Evolutionary conservation across 371 early-diverging fungal genomes (phyloP).

Genomic region (Massospora cicadina): DNA sequence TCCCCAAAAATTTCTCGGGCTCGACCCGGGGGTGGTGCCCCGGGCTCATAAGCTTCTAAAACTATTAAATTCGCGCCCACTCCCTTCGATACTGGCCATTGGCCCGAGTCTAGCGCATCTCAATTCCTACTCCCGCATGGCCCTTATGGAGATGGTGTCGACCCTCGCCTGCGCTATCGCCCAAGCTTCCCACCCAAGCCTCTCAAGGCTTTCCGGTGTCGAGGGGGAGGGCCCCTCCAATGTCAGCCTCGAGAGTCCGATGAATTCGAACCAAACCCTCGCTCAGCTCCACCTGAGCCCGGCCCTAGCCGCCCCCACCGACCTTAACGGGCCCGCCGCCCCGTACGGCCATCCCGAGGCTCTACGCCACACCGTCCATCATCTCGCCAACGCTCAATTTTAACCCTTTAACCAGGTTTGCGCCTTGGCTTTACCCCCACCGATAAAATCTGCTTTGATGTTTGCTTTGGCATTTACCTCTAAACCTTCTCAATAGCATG

Average conservation of each 20-base stretch:
- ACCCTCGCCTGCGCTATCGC: neutral
- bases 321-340: neutral
- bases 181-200: neutral
- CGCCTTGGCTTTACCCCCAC: no score
- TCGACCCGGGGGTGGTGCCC: neutral
- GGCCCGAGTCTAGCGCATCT: neutral
- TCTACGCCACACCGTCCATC: neutral
- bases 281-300: neutral
- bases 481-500: no score
- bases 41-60: neutral
- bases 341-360: neutral
- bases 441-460: no score
- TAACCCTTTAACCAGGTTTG: no score
- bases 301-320: neutral
- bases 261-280: neutral
- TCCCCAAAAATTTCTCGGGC: neutral
- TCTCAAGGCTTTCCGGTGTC: neutral
- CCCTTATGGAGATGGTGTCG: neutral
- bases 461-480: no score
- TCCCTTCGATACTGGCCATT: neutral
- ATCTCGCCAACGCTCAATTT: neutral
- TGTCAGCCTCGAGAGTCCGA: neutral
- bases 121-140: neutral
- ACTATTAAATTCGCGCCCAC: neutral
- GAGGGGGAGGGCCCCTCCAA: neutral